A percentile compares a stretch with the other conserved stretches of the same genome.
These are phyloP conservation scores for Raphanus sativus DNA, from an alignment of 345 rosid species.

Conservation along the genomic window DNA sequence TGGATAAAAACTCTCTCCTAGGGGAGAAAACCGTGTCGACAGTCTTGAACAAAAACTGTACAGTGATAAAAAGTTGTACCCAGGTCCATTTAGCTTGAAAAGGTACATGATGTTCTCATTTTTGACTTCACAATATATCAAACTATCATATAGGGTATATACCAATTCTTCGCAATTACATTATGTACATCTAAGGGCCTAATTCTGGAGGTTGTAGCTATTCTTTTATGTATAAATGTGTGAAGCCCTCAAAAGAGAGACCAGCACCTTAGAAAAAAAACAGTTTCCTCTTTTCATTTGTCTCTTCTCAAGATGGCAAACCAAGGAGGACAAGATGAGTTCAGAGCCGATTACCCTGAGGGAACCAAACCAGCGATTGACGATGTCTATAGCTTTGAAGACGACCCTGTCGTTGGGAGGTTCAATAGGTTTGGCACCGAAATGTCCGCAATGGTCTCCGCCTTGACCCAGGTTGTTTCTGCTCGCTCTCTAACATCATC, in stretches of 20 bases:
- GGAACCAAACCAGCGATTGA: background rate
- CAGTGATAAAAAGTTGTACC: background rate
- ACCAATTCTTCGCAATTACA: background rate
- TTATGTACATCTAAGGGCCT: background rate
- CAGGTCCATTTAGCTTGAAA: background rate
- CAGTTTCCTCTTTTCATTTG: conserved; percentile 25
- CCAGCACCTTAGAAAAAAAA: background rate
- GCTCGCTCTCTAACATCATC: conserved; percentile 4
- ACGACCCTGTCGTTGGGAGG: conserved; percentile 19
- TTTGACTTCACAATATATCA: background rate
- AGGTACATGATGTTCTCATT: background rate
- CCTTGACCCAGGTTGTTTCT: conserved; percentile 66
- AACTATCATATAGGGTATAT: background rate
- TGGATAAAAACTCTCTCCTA: background rate
- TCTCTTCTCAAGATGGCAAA: conserved; percentile 49
- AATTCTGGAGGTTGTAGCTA: background rate
- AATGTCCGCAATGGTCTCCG: conserved; percentile 75
- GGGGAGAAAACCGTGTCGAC: background rate
- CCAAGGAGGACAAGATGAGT: conserved; percentile 25
- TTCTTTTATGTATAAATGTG: no score
- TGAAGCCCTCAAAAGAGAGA: conserved; percentile 4
- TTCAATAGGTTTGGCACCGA: conserved; percentile 44
- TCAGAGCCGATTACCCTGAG: conserved; percentile 23
- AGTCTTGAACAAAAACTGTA: background rate
- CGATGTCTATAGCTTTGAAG: conserved; percentile 23